Base-by-base conservation (phyloP, 2,329 filamentous ascomycete genomes). In the Penicillium thymicola region DNA sequence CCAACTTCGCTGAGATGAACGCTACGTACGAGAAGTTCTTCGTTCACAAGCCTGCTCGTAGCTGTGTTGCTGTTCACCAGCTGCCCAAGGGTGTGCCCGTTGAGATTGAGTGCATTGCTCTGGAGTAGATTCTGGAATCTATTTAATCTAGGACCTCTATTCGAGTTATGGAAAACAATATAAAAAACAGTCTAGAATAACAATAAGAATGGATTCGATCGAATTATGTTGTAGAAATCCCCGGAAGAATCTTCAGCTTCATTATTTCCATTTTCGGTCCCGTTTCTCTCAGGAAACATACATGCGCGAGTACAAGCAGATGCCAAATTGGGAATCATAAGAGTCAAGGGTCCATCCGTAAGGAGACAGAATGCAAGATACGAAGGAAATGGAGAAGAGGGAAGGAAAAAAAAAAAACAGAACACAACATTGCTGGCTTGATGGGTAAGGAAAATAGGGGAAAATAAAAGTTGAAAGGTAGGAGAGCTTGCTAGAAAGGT, bases 1-100 rank as follows among this genome's bases (percentile, higher is more conserved):
- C 82, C 61, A 82, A 94, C 77, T 97, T 97, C 72, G 86, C 83
- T 48, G 84, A 87, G 71, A 90, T 91, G 86, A 92, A 91, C 74
- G 81, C 82, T 65, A 82, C 87, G 47, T 91, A 90, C 69, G 83
- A 82, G 69, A 84, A 87, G 73, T 88, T 85, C 78, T 91, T 90
- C 76, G 66, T 70, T 27, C 82, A 85, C 70, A 85, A 85, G 78
- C 84, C 84, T 18, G 83, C 84, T 21, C 75, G 84, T 50, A 84
- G 81, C 73, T 87, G 84, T 71, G 82, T 87, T 49, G 84, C 84
- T 4, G 84, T 86, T 55, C 79, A 82, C 70, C 78, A 85, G 75
- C 76, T 87, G 72, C 84, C 84, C 25, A 85, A 85, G 77, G 80
- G 80, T 36, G 84, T 86, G 50, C 83, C 81, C 2, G 83, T 87